phyloP scores from a whole-genome alignment of 2,329 filamentous ascomycete genomes.

The Coniochaeta prunicola region DNA sequence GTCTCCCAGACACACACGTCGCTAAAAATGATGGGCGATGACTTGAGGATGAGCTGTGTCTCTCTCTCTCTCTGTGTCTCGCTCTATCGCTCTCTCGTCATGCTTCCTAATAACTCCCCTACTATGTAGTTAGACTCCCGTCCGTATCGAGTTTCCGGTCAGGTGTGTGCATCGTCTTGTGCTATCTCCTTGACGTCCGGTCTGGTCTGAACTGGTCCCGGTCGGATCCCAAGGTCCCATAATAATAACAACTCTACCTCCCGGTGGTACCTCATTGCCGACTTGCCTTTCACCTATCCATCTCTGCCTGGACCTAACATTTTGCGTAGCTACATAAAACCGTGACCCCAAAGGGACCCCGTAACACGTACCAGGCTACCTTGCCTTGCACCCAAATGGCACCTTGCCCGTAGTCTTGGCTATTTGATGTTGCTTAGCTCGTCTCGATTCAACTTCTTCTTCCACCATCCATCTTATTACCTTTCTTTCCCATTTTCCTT shows the following conservation, averaged over 20 bases:
- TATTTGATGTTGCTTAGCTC: conserved; percentile 1
- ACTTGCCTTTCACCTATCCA: background rate
- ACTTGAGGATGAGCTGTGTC: background rate
- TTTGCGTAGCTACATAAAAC: conserved; percentile 2
- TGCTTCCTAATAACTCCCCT: background rate
- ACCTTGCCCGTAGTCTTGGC: conserved; percentile 1
- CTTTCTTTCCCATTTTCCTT: background rate
- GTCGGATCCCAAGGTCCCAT: background rate
- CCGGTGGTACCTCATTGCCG: background rate
- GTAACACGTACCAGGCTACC: background rate
- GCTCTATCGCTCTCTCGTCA: background rate
- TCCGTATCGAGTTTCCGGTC: no score
- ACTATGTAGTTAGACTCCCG: background rate
- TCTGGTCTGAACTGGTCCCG: background rate
- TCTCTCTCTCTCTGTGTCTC: no score
- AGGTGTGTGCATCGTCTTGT: no score
- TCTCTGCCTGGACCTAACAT: background rate
- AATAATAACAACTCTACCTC: background rate
- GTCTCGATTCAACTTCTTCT: conserved; percentile 1
- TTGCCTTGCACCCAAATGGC: background rate
- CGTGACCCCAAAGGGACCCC: background rate
- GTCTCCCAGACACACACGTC: background rate
- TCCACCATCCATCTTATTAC: background rate
- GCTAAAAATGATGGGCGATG: background rate
- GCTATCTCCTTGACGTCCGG: no score